A percentile compares a stretch with the other conserved stretches of the same genome.
Conservation (phyloP, 78 protist genomes). For the Acrasis kona region DNA sequence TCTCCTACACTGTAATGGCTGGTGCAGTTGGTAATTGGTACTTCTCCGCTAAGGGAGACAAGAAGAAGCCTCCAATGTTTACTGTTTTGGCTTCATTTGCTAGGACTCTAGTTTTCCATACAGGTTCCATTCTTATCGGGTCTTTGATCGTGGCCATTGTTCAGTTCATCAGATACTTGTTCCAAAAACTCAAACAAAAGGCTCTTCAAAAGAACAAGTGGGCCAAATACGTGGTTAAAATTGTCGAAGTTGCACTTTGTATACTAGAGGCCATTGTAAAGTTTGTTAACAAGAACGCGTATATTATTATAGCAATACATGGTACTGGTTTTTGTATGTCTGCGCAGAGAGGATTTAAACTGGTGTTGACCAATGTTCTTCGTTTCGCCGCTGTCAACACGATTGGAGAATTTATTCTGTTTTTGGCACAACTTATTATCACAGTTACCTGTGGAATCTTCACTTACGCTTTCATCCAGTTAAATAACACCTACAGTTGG, state of each 20-base stretch:
- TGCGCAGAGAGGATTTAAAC: slow-evolving; percentile 47
- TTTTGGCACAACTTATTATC: slow-evolving; percentile 40
- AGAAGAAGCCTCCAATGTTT: slow-evolving; percentile 22
- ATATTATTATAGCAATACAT: slow-evolving; percentile 66
- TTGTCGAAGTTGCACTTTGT: slow-evolving; percentile 32
- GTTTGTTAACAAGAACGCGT: slow-evolving; percentile 73
- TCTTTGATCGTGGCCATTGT: slow-evolving; percentile 63
- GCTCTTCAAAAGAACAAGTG: slow-evolving; percentile 1
- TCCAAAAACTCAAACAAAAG: slow-evolving; percentile 32
- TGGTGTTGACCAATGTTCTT: slow-evolving; percentile 52
- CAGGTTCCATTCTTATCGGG: slow-evolving; percentile 75
- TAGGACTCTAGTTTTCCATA: slow-evolving; percentile 53
- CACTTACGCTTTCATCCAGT: slow-evolving; percentile 6
- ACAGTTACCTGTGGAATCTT: slow-evolving; percentile 14
- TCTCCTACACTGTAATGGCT: slow-evolving; percentile 54
- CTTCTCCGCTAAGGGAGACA: slow-evolving; percentile 26
- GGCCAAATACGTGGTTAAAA: background rate
- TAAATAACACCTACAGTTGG: too few species aligned
- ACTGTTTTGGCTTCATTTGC: slow-evolving; percentile 34
- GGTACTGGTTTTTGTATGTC: slow-evolving; percentile 54
- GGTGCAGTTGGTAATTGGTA: slow-evolving; percentile 67
- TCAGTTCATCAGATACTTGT: slow-evolving; percentile 54
- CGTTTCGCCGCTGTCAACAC: slow-evolving; percentile 46
- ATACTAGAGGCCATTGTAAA: slow-evolving; percentile 64
- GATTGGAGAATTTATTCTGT: slow-evolving; percentile 25